Evolutionary conservation across 148 eudicot species (phyloP), one percentile per base, ranked within the genome.

Genomic region (Drosera capensis): DNA sequence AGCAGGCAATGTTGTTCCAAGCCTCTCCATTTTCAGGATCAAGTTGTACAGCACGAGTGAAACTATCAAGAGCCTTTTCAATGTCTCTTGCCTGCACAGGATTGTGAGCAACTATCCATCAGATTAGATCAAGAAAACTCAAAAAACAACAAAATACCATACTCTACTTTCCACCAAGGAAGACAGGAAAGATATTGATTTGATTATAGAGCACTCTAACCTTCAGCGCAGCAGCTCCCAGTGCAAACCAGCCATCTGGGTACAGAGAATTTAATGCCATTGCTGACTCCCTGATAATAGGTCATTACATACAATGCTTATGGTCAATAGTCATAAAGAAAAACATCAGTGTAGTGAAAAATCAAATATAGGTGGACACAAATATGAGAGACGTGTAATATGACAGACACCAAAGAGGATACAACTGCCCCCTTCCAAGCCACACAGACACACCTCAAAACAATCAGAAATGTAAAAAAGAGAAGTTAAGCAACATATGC

Each of bases 21-120:
- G 99, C 95, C 72, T 90, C 99, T 46, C 93, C 95, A 62, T 84
- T 80, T 29, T 80, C 95, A 28, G 99, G 95, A 65, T 90, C 99
- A 59, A 84, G 85, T 58, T 84, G 95, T 61, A 90, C 93, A 45
- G 93, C 75, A 40, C 80, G 86, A 47, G 87, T 90, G 62, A 90
- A 90, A 9, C 82, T 93, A 66, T 78, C 87, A 25, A 90, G 44
- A 41, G 99, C 99, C 56, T 71, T 80, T 28, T 71, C 86, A 45
- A 75, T 60, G 62, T 90, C 95, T 57, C 74, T 74, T 19, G 95
- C 83, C 93, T 82, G 72, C 63, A 70, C 34, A 17, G 23, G 43
- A 19, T 52, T 37, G 38, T 42, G 50, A 41, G 40, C 15, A 44
- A 38, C 46, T 21, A 15, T 23, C 15, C 41, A 43, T 14, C 56